These are phyloP conservation scores for Phialophora macrospora DNA, from an alignment of 2,329 filamentous ascomycete genomes.

Conservation along the genomic window DNA sequence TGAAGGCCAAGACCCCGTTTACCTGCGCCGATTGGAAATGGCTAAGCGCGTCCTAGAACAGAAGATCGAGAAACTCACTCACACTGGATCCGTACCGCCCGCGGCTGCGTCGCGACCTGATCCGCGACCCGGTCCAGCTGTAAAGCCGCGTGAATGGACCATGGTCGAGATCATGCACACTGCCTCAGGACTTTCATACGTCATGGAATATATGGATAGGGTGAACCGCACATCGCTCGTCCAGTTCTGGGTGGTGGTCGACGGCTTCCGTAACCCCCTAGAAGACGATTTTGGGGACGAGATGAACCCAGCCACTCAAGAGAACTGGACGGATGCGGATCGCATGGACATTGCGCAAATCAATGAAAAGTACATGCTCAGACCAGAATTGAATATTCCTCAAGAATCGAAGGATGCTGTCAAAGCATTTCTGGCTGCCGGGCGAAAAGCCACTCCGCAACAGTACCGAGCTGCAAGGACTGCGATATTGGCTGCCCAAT, in stretches of 20 bases:
- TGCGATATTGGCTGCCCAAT: slow-evolving; percentile 81
- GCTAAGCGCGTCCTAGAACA: slow-evolving; percentile 88
- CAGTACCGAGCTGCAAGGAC: slow-evolving; percentile 84
- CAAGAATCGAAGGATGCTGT: slow-evolving; percentile 72
- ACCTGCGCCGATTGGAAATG: slow-evolving; percentile 86
- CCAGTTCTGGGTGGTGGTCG: slow-evolving; percentile 98
- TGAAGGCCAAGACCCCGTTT: slow-evolving; percentile 81
- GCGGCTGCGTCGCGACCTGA: slow-evolving; percentile 40
- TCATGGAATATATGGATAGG: slow-evolving; percentile 99
- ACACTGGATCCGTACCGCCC: slow-evolving; percentile 56
- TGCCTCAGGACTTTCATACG: slow-evolving; percentile 89
- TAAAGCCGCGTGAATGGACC: slow-evolving; percentile 70
- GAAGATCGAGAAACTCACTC: slow-evolving; percentile 79
- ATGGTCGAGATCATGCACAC: slow-evolving; percentile 87
- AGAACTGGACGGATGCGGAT: slow-evolving; percentile 79
- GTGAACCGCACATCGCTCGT: slow-evolving; percentile 84
- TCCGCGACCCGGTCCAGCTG: slow-evolving; percentile 50
- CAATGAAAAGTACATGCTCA: slow-evolving; percentile 83
- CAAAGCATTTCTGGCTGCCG: slow-evolving; percentile 76
- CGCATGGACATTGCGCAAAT: slow-evolving; percentile 88
- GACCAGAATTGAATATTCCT: slow-evolving; percentile 78
- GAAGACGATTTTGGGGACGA: slow-evolving; percentile 81
- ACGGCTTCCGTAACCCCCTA: slow-evolving; percentile 91
- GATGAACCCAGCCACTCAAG: slow-evolving; percentile 40
- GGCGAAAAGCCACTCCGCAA: slow-evolving; percentile 72